Evolutionary conservation across 2,329 filamentous ascomycete genomes (phyloP).

Genomic region (Laburnicola sp.): DNA sequence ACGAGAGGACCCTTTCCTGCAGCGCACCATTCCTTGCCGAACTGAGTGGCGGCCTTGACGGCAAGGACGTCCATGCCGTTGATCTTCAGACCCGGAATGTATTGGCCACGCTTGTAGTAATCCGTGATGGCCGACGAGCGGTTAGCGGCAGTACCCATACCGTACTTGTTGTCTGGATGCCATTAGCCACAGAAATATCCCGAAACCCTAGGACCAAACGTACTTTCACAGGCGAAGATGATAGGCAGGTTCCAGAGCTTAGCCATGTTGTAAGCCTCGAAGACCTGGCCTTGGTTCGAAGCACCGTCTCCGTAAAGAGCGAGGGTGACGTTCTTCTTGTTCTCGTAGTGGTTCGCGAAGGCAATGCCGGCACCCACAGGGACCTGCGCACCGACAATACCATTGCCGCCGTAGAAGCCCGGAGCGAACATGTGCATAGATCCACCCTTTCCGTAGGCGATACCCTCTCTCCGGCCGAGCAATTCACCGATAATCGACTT

Average conservation of each 20-base stretch:
- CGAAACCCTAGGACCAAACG: constrained; percentile 46
- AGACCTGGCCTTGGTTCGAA: constrained; percentile 98
- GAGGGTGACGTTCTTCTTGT: constrained; percentile 81
- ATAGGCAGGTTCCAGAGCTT: constrained; percentile 97
- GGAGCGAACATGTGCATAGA: constrained; percentile 99
- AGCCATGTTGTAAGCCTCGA: constrained; percentile 99
- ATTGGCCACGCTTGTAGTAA: constrained; percentile 99
- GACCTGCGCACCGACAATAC: constrained; percentile 98
- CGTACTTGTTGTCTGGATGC: constrained; percentile 96
- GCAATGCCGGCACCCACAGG: constrained; percentile 95
- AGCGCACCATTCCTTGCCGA: constrained; percentile 85
- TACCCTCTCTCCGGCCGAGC: constrained; percentile 91
- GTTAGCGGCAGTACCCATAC: constrained; percentile 96
- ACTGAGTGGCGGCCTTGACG: constrained; percentile 92
- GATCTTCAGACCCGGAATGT: constrained; percentile 98
- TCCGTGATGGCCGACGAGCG: constrained; percentile 95
- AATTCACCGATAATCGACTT: constrained; percentile 95
- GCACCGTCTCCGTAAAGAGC: constrained; percentile 97
- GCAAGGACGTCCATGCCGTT: constrained; percentile 99
- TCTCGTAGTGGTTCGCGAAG: constrained; percentile 94
- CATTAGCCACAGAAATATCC: constrained; percentile 20
- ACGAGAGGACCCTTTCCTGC: constrained; percentile 90
- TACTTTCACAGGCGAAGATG: constrained; percentile 98
- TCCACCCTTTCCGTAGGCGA: constrained; percentile 97
- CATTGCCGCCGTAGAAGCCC: constrained; percentile 98